Evolutionary conservation across 352 stramenopile genomes (phyloP), one percentile per base, ranked within the genome.

Genomic region (Phytopythium cucurbitacearum): DNA sequence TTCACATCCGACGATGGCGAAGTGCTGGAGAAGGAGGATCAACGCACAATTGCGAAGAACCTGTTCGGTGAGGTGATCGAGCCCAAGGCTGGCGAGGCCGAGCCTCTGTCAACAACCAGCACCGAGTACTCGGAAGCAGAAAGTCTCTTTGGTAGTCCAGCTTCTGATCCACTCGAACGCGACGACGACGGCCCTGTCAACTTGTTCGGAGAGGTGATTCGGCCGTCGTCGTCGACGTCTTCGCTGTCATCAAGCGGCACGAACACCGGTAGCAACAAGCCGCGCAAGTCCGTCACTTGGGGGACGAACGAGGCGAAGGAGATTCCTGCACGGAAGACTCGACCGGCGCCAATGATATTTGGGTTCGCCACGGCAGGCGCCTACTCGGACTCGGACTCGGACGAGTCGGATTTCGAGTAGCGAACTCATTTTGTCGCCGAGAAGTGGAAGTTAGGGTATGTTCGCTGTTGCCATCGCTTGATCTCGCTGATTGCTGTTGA

Each of bases 331-430:
- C 57, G 47, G 37, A 69, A 63, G 39, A 11, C 48, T 9, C 15
- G 47, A 35, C 53, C 56, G 11, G 53, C 67, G 2, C 71, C 72
- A 6, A 66, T 87, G 36, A 60, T 89, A 9, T 89, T 89, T 54
- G 78, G 78, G 36, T 72, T 74, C 33, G 75, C 71, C 28, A 84
- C 73, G 7, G 73, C 65, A 13, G 70, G 66, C 5, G 75, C 64
- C 7, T 73, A 76, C 49, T 62, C 54, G 51, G 69, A 84, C 45
- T 89, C 71, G 33, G 73, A 82, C 56, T 79, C 68, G 52, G 59
- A 78, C 41, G 75, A 85, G 40, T 85, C 71, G 40, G 75, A 76
- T 35, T 80, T 85, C 28, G 69, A 73, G 47, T 83, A 28, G 21
- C 21, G 2, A 28, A 2, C 21, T 28, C 21, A 2, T 28, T 28